Base-by-base conservation (phyloP, 2,329 filamentous ascomycete genomes). In the Aspergillus eucalypticola region DNA sequence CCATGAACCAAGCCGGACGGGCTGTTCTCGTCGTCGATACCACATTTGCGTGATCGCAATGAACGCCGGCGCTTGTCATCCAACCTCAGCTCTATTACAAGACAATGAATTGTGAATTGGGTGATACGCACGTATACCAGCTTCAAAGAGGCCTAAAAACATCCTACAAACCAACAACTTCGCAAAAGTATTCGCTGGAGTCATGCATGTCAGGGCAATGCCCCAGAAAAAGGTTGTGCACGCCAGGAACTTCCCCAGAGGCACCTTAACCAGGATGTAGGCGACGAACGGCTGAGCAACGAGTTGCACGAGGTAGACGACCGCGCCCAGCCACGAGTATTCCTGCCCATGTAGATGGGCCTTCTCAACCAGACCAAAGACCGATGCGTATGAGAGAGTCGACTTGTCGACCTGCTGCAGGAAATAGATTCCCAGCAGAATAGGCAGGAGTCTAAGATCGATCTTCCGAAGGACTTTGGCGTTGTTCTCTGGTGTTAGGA, bases 391-490 rank as follows among this genome's bases (percentile, higher is more conserved):
- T 2, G 75, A 78, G 2, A 88, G 76, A 0, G 84, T 86, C 0
- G 85, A 82, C 71, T 89, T 89, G 75, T 88, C 86, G 5, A 88
- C 77, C 10, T 82, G 82, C 64, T 89, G 86, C 0, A 88, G 78
- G 67, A 86, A 88, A 72, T 88, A 89, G 19, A 87, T 84, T 6
- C 80, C 79, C 10, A 88, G 76, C 59, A 89, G 82, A 56, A 84
- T 79, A 0, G 83, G 82, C 11, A 85, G 72, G 21, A 86, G 77
- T 54, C 77, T 71, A 23, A 81, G 68, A 66, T 85, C 83, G 58
- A 85, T 84, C 63, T 77, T 78, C 27, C 78, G 76, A 41, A 85
- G 72, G 5, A 85, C 78, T 42, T 79, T 75, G 54, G 76, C 76
- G 70, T 86, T 84, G 65, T 85, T 84, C 52, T 79, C 80, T 0